phyloP scores from a whole-genome alignment of 805 yeast genomes.

The Dipodascus albidus region DNA sequence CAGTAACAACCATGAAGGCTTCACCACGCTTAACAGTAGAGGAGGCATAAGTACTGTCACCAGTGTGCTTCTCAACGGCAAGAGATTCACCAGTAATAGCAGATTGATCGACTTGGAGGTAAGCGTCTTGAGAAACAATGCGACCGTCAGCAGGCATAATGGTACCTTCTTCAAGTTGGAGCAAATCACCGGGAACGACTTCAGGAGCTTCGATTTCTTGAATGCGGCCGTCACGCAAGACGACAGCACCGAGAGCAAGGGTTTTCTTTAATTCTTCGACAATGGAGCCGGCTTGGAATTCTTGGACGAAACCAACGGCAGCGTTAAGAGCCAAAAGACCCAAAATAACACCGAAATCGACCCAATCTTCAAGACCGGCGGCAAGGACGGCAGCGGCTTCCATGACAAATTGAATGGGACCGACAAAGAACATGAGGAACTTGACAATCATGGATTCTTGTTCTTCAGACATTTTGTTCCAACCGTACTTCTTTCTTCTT shows the following conservation, averaged over 20 bases:
- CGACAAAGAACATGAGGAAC: conserved; percentile 79
- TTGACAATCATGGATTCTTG: conserved; percentile 67
- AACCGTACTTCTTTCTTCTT: conserved; percentile 86
- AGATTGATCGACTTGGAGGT: conserved; percentile 90
- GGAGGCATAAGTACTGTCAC: conserved; percentile 82
- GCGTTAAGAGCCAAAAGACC: conserved; percentile 82
- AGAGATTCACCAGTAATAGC: conserved; percentile 96
- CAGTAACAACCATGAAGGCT: conserved; percentile 85
- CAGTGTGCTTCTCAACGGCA: conserved; percentile 85
- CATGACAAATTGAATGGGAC: conserved; percentile 96
- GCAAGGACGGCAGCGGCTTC: conserved; percentile 92
- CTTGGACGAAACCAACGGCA: conserved; percentile 91
- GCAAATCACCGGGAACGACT: conserved; percentile 90
- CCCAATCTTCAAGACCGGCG: conserved; percentile 97
- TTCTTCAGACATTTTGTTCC: conserved; percentile 86
- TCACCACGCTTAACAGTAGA: conserved; percentile 95
- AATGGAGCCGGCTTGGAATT: conserved; percentile 96
- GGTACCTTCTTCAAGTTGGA: conserved; percentile 86
- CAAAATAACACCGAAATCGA: conserved; percentile 95
- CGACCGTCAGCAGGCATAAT: conserved; percentile 92
- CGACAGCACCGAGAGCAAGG: conserved; percentile 79
- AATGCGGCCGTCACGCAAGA: conserved; percentile 71
- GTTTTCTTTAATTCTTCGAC: conserved; percentile 95
- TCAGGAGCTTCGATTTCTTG: conserved; percentile 71
- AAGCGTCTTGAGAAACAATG: conserved; percentile 71